Evolutionary conservation across 139 green algal genomes (phyloP), one percentile per base, ranked within the genome.

Genomic region (Edaphochlamys debaryana): DNA sequence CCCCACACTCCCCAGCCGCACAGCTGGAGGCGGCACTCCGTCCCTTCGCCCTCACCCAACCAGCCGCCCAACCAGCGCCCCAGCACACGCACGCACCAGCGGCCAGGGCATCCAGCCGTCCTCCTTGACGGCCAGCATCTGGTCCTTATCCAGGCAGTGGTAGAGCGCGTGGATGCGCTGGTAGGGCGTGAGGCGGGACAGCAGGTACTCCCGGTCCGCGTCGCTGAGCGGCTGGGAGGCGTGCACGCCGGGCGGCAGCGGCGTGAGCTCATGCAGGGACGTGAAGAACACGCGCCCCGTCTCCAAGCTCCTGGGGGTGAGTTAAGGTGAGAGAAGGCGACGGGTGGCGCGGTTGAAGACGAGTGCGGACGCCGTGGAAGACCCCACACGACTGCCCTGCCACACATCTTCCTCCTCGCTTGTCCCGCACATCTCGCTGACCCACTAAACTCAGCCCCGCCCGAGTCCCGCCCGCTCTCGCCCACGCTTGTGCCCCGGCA

Each of bases 71-170:
- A n/a, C n/a, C n/a, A n/a, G n/a, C n/a, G n/a, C n/a, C n/a, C n/a
- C n/a, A n/a, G n/a, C n/a, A n/a, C n/a, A n/a, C n/a, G n/a, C n/a
- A 9, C 69, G 17, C 77, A 84, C 86, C 76, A 82, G 42, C 32
- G 88, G 89, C 90, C 90, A 94, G 36, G 88, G 88, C 19, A 77
- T 67, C 64, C 90, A 94, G 37, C 87, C 84, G 25, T 69, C 60
- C 40, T 38, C 48, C 20, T 27, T 34, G 4, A 6, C 71, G n/a
- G 15, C 64, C 27, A 27, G 36, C 11, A 9, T 34, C 32, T 50
- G 72, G 69, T 92, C 86, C 37, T 85, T 76, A 81, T 92, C 90
- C 37, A 90, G 64, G 78, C 79, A 88, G 66, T 89, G 86, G 54
- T 82, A 54, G 69, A 92, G 85, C 25, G 83, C 85, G 78, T 91